These are phyloP conservation scores for Rhynchosporium agropyri DNA, from an alignment of 2,329 filamentous ascomycete species.

Conservation along the genomic window DNA sequence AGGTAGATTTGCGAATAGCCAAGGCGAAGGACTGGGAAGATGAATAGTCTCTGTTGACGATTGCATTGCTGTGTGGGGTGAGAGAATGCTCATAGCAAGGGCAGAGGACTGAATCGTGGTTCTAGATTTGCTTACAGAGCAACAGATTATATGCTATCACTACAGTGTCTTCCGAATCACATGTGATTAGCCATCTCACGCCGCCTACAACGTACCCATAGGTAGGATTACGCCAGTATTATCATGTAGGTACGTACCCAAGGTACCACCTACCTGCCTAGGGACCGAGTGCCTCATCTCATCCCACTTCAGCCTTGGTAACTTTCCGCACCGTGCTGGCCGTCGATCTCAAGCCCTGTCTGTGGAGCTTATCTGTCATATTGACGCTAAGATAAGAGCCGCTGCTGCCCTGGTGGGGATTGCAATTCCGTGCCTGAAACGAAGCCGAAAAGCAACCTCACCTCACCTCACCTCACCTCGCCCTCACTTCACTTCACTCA, in stretches of 20 bases:
- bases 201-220: no score
- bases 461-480: background rate
- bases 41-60: constrained; percentile 18
- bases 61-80: background rate
- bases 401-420: background rate
- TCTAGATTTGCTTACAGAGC: background rate
- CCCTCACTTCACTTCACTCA: background rate
- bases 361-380: no score
- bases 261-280: no score
- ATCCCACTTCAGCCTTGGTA: background rate
- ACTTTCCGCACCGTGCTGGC: constrained; percentile 2
- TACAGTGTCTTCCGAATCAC: no score
- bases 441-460: constrained; percentile 4
- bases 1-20: no score
- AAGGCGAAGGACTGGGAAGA: background rate
- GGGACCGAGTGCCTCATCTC: no score
- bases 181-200: no score
- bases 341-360: background rate
- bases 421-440: constrained; percentile 1
- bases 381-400: constrained; percentile 1
- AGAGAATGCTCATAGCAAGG: constrained; percentile 15
- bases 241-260: no score
- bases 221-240: no score
- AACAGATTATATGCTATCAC: no score
- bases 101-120: background rate